Conservation (phyloP, 768 basidiomycete genomes). For the Boletus bicolor region DNA sequence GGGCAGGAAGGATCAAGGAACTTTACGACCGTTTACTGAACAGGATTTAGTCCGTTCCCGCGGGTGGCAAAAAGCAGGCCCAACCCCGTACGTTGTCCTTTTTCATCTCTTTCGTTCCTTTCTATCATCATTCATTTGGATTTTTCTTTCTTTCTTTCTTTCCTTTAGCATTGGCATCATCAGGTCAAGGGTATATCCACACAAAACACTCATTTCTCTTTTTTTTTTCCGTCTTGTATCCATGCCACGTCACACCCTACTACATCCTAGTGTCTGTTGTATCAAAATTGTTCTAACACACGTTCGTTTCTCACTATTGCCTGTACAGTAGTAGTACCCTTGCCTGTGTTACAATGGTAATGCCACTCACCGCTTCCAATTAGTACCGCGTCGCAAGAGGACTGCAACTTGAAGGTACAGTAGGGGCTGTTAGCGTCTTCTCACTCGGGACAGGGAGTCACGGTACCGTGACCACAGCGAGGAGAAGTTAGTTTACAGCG, state of each 20-base stretch:
- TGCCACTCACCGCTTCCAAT: not conserved
- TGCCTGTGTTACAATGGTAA: slow-evolving; percentile 2
- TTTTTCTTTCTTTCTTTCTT: not conserved
- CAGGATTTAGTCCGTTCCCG: not conserved
- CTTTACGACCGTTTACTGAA: slow-evolving; percentile 53
- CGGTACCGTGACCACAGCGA: no score
- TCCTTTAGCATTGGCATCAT: slow-evolving; percentile 9
- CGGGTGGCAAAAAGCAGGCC: slow-evolving; percentile 5
- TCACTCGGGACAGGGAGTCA: no score
- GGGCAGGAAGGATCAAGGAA: slow-evolving; percentile 52
- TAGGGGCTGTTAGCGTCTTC: no score
- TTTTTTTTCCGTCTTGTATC: slow-evolving; percentile 12
- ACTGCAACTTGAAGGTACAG: no score
- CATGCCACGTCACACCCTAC: slow-evolving; percentile 2
- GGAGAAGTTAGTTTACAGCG: no score
- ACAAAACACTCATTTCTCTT: slow-evolving; percentile 3
- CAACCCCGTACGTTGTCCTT: not conserved
- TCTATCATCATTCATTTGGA: slow-evolving; percentile 13
- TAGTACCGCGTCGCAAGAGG: no score
- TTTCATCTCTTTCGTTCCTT: not conserved
- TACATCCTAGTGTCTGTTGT: slow-evolving; percentile 6
- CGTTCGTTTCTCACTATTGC: slow-evolving; percentile 1
- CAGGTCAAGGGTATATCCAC: slow-evolving; percentile 7
- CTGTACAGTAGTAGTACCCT: slow-evolving; percentile 11
- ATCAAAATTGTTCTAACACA: slow-evolving; percentile 1